Conservation (phyloP, 805 yeast genomes). For the Clavispora phyllophila region DNA sequence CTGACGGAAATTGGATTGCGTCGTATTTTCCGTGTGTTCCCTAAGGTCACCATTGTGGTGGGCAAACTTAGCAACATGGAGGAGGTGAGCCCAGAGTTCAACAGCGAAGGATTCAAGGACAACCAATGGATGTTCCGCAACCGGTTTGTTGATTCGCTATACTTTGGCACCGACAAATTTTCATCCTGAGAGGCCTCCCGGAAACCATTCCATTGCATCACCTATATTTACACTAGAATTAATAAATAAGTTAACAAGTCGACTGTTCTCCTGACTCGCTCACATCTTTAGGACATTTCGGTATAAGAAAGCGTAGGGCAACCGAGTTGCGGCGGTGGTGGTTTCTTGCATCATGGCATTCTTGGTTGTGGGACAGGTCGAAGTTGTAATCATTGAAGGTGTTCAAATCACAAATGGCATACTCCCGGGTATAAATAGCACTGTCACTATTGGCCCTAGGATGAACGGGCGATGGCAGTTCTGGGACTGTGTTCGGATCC, state of each 20-base stretch:
- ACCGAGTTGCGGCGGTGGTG: conserved; percentile 5
- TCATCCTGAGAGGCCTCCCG: neutral
- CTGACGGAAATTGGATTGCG: conserved; percentile 77
- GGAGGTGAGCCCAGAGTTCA: conserved; percentile 18
- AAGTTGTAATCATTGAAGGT: conserved; percentile 1
- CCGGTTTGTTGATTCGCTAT: conserved; percentile 69
- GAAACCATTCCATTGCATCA: neutral
- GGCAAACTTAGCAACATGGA: conserved; percentile 54
- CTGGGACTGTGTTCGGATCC: neutral
- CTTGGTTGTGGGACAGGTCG: neutral
- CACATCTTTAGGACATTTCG: neutral
- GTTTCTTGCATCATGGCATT: neutral
- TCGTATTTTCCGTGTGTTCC: conserved; percentile 70
- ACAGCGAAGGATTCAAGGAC: conserved; percentile 40
- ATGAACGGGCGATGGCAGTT: neutral
- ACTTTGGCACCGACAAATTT: conserved; percentile 59
- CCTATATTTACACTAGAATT: neutral
- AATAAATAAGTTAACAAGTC: neutral
- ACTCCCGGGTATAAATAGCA: neutral
- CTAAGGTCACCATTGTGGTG: conserved; percentile 60
- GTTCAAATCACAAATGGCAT: conserved; percentile 6
- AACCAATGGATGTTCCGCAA: conserved; percentile 56
- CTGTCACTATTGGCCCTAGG: neutral
- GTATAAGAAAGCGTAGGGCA: conserved; percentile 5
- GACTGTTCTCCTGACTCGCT: neutral